Evolutionary conservation across 2,329 filamentous ascomycete species (phyloP).

Genomic region (Eutypella sp.): DNA sequence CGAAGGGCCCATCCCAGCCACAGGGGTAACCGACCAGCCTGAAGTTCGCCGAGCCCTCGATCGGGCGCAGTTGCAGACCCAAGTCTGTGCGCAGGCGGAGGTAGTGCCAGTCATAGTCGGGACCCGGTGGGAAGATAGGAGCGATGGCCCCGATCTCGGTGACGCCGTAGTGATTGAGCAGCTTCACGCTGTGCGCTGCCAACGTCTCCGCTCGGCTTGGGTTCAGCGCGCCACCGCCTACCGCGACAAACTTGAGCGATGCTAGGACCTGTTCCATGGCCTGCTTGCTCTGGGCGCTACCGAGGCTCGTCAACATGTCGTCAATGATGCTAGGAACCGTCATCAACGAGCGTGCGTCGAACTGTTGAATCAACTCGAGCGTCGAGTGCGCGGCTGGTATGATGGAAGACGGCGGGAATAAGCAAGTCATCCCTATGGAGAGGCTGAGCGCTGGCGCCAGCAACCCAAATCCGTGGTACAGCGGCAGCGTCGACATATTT

Average conservation of each 20-base stretch:
- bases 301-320: constrained; percentile 19
- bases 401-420: constrained; percentile 21
- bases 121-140: constrained; percentile 25
- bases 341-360: constrained; percentile 24
- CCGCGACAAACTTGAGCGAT: constrained; percentile 25
- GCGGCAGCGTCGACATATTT: constrained; percentile 28
- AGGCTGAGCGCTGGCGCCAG: constrained; percentile 26
- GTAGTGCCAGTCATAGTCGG: constrained; percentile 27
- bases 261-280: constrained; percentile 13
- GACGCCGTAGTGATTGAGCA: constrained; percentile 31
- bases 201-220: constrained; percentile 18
- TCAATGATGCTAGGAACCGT: constrained; percentile 31
- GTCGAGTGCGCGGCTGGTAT: constrained; percentile 21
- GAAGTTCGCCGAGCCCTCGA: constrained; percentile 14
- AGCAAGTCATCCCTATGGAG: constrained; percentile 23
- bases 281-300: constrained; percentile 1
- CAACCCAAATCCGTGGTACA: constrained; percentile 31
- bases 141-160: constrained; percentile 31
- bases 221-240: constrained; percentile 28
- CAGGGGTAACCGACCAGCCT: constrained; percentile 24
- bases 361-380: constrained; percentile 17
- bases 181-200: constrained; percentile 16
- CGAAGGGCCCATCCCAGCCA: constrained; percentile 22
- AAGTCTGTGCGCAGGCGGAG: constrained; percentile 28
- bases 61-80: constrained; percentile 19